Percentiles rank a stretch among this genome's conserved stretches.
These are phyloP conservation scores for Carex kokanica DNA, from an alignment of 176 grass and related monocot genomes.

Conservation along the genomic window DNA sequence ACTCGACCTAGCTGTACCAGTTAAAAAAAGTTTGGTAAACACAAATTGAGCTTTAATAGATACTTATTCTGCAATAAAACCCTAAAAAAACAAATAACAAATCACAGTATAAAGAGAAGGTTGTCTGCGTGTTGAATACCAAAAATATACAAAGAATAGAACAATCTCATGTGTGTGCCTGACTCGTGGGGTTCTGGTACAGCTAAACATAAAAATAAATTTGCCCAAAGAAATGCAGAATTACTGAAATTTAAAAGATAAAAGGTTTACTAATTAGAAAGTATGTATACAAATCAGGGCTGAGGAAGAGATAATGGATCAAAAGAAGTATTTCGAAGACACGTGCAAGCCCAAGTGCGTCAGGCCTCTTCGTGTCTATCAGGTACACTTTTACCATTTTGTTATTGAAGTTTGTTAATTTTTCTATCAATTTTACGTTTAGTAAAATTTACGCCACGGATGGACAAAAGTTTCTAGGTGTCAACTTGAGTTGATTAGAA, in stretches of 20 bases:
- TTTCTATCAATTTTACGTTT: neutral
- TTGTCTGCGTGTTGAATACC: too few relatives aligned
- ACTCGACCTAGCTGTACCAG: neutral
- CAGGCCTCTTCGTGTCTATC: slow-evolving; percentile 19
- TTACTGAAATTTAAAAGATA: neutral
- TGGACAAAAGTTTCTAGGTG: neutral
- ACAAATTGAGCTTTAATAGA: neutral
- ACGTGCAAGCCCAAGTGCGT: slow-evolving; percentile 9
- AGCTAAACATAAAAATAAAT: neutral
- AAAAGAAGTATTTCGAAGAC: slow-evolving; percentile 21
- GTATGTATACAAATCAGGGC: slow-evolving; percentile 6
- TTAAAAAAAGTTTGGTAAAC: neutral
- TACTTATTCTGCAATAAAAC: neutral
- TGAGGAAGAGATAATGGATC: slow-evolving; percentile 18
- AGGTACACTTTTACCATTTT: slow-evolving; percentile 14
- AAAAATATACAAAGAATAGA: neutral
- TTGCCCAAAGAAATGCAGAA: neutral
- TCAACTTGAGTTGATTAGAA: neutral
- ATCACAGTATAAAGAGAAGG: neutral
- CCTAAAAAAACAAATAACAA: neutral
- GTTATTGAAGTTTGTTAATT: neutral
- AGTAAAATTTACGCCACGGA: neutral
- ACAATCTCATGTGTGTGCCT: neutral
- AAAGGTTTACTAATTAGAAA: neutral
- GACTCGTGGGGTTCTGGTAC: neutral